Evolutionary conservation across 1,284 basidiomycete species (phyloP).

Genomic region (Ceratobasidium papillatum): DNA sequence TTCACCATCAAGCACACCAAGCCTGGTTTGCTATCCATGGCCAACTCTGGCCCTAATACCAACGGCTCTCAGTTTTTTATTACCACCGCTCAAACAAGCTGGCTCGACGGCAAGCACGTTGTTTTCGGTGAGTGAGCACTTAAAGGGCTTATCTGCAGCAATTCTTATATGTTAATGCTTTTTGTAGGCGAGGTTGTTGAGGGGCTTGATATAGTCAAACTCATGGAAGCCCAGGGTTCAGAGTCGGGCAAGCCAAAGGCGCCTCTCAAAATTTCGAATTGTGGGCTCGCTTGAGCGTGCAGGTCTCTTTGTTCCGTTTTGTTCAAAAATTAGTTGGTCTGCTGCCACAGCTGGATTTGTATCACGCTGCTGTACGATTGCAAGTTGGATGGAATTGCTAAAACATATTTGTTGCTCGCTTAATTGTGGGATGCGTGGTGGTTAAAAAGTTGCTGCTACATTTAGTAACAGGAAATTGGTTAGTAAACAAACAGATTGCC

Average conservation of each 20-base stretch:
- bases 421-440: not conserved
- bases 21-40: conserved; percentile 64
- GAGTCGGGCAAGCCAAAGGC: conserved; percentile 10
- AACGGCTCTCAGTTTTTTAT: conserved; percentile 61
- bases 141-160: not conserved
- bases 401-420: not conserved
- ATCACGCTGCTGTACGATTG: conserved; percentile 4
- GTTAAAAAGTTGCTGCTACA: not conserved
- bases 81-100: conserved; percentile 53
- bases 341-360: not conserved
- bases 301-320: not conserved
- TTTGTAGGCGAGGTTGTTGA: conserved; percentile 51
- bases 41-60: conserved; percentile 63
- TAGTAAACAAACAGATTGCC: not conserved
- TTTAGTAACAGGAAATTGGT: not conserved
- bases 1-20: conserved; percentile 61
- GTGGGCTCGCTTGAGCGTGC: conserved; percentile 5
- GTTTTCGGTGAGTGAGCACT: conserved; percentile 53
- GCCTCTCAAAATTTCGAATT: not conserved
- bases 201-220: conserved; percentile 54
- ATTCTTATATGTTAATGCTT: not conserved
- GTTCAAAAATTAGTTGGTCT: not conserved
- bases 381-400: not conserved
- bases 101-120: conserved; percentile 53
- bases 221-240: conserved; percentile 25